Percentiles rank a stretch among this genome's conserved stretches.
phyloP scores from a whole-genome alignment of 2,329 filamentous ascomycete species.

The Fusarium sp. region DNA sequence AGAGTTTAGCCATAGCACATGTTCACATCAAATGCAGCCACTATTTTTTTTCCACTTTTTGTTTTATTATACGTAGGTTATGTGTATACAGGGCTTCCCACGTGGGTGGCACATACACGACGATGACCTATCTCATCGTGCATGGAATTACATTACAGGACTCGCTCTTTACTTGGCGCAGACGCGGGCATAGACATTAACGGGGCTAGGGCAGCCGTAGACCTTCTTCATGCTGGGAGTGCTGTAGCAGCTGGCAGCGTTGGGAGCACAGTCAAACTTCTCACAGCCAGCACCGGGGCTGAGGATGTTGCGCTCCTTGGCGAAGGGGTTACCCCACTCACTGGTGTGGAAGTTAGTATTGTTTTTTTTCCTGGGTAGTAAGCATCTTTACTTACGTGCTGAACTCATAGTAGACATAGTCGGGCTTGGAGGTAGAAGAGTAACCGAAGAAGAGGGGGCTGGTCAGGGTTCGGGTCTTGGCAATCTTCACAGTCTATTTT shows the following conservation, averaged over 20 bases:
- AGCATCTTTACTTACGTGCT: conserved; percentile 43
- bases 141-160: not conserved
- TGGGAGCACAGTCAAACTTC: conserved; percentile 51
- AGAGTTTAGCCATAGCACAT: not conserved
- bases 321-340: conserved; percentile 53
- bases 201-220: conserved; percentile 53
- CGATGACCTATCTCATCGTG: not conserved
- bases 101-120: not conserved
- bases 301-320: conserved; percentile 48
- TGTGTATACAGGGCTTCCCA: not conserved
- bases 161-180: conserved; percentile 37
- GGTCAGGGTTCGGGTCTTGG: conserved; percentile 49
- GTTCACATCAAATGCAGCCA: not conserved
- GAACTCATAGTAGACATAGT: conserved; percentile 55
- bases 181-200: conserved; percentile 47
- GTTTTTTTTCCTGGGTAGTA: not conserved
- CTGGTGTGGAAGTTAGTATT: not conserved
- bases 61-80: not conserved
- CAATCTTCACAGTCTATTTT: conserved; percentile 57
- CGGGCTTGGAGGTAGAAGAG: conserved; percentile 49
- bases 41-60: not conserved
- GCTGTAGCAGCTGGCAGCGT: conserved; percentile 53
- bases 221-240: conserved; percentile 51
- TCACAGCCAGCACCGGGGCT: conserved; percentile 51
- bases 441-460: conserved; percentile 56